Conservation (phyloP, 1,284 basidiomycete genomes). For the Psilocybe mexicana region DNA sequence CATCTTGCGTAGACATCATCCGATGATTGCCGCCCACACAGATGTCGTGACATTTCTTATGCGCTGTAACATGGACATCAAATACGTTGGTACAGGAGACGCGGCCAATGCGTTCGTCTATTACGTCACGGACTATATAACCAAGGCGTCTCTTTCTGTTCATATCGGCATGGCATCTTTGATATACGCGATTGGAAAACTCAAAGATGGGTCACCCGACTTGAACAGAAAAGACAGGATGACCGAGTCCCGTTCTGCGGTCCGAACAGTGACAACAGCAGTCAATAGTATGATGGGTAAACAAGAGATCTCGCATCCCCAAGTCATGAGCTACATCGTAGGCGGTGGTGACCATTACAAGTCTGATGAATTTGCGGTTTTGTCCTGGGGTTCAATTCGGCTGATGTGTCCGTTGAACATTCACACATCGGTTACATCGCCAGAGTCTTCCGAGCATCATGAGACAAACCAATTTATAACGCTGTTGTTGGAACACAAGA, state of each 20-base stretch:
- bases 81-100: slow-evolving; percentile 31
- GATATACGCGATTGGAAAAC: slow-evolving; percentile 20
- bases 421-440: no score
- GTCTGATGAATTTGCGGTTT: slow-evolving; percentile 20
- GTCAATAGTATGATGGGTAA: slow-evolving; percentile 16
- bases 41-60: slow-evolving; percentile 4
- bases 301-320: slow-evolving; percentile 27
- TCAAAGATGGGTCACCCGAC: neutral
- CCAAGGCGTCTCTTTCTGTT: slow-evolving; percentile 23
- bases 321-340: slow-evolving; percentile 27
- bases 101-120: slow-evolving; percentile 30
- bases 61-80: slow-evolving; percentile 33
- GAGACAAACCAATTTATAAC: neutral
- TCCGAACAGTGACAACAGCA: neutral
- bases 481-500: neutral
- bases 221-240: neutral
- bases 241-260: neutral
- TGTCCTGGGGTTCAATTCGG: slow-evolving; percentile 13
- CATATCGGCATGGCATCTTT: slow-evolving; percentile 23
- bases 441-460: no score
- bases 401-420: no score
- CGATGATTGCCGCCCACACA: slow-evolving; percentile 1
- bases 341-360: slow-evolving; percentile 27
- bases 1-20: neutral
- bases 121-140: slow-evolving; percentile 33